A percentile compares a stretch with the other conserved stretches of the same genome.
Conservation (phyloP, 2,329 filamentous ascomycete genomes). For the Cladosporium sp. region DNA sequence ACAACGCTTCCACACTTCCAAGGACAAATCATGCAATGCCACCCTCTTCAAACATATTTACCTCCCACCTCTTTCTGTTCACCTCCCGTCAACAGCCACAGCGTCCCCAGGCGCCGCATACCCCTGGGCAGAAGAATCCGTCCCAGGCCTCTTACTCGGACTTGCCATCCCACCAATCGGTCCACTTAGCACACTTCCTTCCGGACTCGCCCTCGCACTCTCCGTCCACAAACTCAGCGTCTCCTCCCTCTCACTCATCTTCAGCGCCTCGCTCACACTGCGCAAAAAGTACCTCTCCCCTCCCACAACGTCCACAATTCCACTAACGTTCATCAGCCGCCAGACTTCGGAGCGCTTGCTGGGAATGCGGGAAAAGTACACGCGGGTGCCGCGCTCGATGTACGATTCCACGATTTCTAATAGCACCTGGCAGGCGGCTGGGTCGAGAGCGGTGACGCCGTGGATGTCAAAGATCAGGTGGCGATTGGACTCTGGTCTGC, state of each 20-base stretch:
- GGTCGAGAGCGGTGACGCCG: conserved; percentile 92
- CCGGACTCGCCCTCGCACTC: conserved; percentile 5
- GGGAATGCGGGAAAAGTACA: conserved; percentile 66
- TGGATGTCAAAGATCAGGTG: conserved; percentile 98
- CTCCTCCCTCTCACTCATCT: conserved; percentile 71
- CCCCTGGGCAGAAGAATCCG: not conserved
- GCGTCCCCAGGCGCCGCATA: not conserved
- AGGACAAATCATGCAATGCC: not conserved
- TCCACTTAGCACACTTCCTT: not conserved
- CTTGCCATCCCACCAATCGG: not conserved
- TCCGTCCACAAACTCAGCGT: conserved; percentile 10
- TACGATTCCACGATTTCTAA: conserved; percentile 83
- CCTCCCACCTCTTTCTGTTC: not conserved
- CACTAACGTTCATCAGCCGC: conserved; percentile 68
- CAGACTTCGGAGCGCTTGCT: conserved; percentile 56
- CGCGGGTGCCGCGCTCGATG: conserved; percentile 67
- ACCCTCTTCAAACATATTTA: not conserved
- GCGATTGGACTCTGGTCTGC: conserved; percentile 73
- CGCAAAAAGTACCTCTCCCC: conserved; percentile 74
- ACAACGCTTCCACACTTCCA: not conserved
- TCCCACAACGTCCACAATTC: conserved; percentile 80
- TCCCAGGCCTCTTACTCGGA: not conserved
- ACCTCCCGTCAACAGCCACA: conserved; percentile 1
- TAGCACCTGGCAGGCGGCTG: conserved; percentile 86
- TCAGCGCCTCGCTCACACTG: conserved; percentile 79